Evolutionary conservation across 306 rosid genomes (phyloP).

Genomic region (Citrullus amarus): DNA sequence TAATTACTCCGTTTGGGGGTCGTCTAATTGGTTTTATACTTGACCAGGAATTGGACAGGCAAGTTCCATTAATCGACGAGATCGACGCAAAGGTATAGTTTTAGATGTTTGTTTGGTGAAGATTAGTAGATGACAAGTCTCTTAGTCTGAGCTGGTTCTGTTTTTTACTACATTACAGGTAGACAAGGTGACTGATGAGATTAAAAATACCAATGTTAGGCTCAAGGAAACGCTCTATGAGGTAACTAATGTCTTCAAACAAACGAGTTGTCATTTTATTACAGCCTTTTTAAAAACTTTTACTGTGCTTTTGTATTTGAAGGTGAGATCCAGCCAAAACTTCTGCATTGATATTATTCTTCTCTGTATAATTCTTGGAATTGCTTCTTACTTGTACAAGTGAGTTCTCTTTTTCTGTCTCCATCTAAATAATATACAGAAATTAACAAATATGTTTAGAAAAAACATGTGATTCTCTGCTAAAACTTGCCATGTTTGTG

Average conservation of each 20-base stretch:
- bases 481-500: not conserved
- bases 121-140: not conserved
- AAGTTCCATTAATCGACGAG: constrained; percentile 83
- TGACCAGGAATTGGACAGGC: constrained; percentile 72
- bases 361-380: constrained; percentile 68
- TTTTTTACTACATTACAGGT: constrained; percentile 30
- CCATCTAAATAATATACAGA: not conserved
- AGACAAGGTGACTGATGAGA: constrained; percentile 50
- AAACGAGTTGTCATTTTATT: not conserved
- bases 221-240: constrained; percentile 57
- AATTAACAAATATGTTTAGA: not conserved
- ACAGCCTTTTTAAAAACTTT: not conserved
- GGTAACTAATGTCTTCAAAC: constrained; percentile 24
- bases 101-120: not conserved
- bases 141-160: constrained; percentile 1
- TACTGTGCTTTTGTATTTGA: constrained; percentile 13
- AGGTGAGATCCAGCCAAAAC: constrained; percentile 85
- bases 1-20: not conserved
- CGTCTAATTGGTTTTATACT: constrained; percentile 16
- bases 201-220: constrained; percentile 55
- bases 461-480: not conserved
- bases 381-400: constrained; percentile 58
- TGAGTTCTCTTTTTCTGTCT: constrained; percentile 16
- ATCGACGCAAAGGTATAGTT: constrained; percentile 56
- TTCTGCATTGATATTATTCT: constrained; percentile 78